Conservation (phyloP, 2,329 filamentous ascomycete genomes). For the Fusarium denticulatum region DNA sequence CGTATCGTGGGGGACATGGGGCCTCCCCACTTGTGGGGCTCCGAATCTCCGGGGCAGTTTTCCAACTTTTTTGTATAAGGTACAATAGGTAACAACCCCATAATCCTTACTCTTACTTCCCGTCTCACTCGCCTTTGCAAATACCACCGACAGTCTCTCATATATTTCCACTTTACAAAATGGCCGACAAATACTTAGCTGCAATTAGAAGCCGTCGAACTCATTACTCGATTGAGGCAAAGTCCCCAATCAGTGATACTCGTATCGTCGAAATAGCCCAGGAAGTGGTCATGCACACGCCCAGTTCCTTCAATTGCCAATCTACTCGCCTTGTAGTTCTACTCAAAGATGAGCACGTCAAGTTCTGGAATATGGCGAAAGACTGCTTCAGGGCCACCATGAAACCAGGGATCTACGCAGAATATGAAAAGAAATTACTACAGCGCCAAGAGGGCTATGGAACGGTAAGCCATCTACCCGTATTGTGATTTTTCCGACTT, state of each 20-base stretch:
- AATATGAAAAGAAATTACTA: conserved; percentile 14
- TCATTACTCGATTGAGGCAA: conserved; percentile 12
- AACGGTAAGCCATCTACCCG: neutral
- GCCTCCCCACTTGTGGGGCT: neutral
- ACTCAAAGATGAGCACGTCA: conserved; percentile 1
- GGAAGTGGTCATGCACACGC: conserved; percentile 13
- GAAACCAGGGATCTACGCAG: neutral
- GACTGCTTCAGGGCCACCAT: conserved; percentile 11
- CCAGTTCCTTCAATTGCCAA: conserved; percentile 24
- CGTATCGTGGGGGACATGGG: conserved; percentile 12
- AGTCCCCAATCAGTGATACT: conserved; percentile 3
- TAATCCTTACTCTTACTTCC: neutral
- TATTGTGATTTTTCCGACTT: too few relatives aligned
- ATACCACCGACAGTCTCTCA: neutral
- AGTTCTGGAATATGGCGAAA: conserved; percentile 20
- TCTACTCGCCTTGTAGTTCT: conserved; percentile 17
- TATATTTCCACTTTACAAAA: neutral
- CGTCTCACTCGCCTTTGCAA: too few relatives aligned
- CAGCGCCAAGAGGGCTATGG: conserved; percentile 6
- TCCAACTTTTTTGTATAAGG: neutral
- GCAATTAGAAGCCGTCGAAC: conserved; percentile 14
- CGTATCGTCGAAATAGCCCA: conserved; percentile 12
- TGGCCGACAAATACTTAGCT: conserved; percentile 3
- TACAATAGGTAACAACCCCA: too few relatives aligned
- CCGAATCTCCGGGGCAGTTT: neutral